These are phyloP conservation scores for Xylaria sp. DNA, from an alignment of 2,329 filamentous ascomycete genomes.

Conservation along the genomic window DNA sequence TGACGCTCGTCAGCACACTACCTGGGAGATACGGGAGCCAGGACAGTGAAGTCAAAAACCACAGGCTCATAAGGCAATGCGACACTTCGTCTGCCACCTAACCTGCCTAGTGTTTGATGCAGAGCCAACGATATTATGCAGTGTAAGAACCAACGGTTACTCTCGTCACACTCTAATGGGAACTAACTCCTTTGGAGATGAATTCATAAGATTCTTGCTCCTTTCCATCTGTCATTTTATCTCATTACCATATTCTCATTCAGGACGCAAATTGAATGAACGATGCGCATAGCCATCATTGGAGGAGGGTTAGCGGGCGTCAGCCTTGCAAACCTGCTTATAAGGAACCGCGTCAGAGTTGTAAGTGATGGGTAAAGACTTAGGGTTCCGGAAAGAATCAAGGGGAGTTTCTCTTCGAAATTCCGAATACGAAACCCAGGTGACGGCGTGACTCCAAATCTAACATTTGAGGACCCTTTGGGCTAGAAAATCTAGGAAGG, in stretches of 20 bases:
- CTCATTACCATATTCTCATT: background rate
- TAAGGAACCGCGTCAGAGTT: constrained; percentile 13
- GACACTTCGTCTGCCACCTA: too few species aligned
- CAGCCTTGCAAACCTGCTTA: constrained; percentile 24
- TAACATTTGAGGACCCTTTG: too few species aligned
- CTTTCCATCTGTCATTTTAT: background rate
- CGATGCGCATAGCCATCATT: constrained; percentile 20
- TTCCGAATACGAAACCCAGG: constrained; percentile 9
- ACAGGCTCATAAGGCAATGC: too few species aligned
- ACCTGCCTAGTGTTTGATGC: too few species aligned
- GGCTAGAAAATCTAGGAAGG: too few species aligned
- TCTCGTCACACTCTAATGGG: background rate
- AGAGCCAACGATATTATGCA: too few species aligned
- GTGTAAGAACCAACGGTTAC: background rate
- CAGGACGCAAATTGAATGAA: background rate
- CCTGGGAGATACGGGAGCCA: too few species aligned
- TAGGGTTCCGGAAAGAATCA: constrained; percentile 4
- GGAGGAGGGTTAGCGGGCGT: constrained; percentile 25
- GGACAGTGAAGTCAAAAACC: too few species aligned
- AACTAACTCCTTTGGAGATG: background rate
- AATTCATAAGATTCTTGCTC: background rate
- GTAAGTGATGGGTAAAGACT: constrained; percentile 13
- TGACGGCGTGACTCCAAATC: too few species aligned
- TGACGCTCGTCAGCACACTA: too few species aligned
- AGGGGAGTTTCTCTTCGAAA: constrained; percentile 17